Base-by-base conservation (phyloP, 2,329 filamentous ascomycete species). In the Myotisia sp. region DNA sequence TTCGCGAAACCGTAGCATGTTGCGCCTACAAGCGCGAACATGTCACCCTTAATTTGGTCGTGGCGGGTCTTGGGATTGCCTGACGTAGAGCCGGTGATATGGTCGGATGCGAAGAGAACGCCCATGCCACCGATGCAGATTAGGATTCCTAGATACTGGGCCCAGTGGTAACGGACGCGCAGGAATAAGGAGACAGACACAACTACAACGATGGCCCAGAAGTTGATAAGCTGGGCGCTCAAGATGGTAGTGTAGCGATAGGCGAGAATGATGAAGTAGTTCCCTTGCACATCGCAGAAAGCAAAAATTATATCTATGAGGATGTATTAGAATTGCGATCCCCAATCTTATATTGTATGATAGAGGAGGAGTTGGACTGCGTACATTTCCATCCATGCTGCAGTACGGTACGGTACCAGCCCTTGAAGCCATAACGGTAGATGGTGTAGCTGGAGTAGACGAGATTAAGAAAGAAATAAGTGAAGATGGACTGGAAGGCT, bases 181-280 rank as follows among this genome's bases (percentile, higher is more conserved):
- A 98, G 72, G 43, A 76, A 45, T 60, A 92, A 86, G 18, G 84
- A 93, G 44, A 94, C 62, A 41, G 80, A 53, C 13, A 95, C 84
- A 14, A 98, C 90, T 42, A 87, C 76, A 33, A 92, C 82, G 46
- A 98, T 95, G 47, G 86, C 82, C 87, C 87, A 95, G 64, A 95
- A 95, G 68, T 94, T 94, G 62, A 98, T 84, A 34, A 98, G 71
- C 66, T 95, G 86, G 10, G 85, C 85, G 13, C 80, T 90, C 31
- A 95, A 70, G 47, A 94, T 79, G 50, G 86, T 94, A 36, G 87
- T 93, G 65, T 92, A 76, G 39, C 79, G 71, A 64, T 95, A 98
- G 4, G 87, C 90, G 32, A 94, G 70, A 33, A 98, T 87, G 49
- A 86, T 86, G 55, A 95, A 95, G 66, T 94, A 98, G 63, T 98